phyloP scores from a whole-genome alignment of 169 alveolate genomes.

The Plasmodium gallinaceum region DNA sequence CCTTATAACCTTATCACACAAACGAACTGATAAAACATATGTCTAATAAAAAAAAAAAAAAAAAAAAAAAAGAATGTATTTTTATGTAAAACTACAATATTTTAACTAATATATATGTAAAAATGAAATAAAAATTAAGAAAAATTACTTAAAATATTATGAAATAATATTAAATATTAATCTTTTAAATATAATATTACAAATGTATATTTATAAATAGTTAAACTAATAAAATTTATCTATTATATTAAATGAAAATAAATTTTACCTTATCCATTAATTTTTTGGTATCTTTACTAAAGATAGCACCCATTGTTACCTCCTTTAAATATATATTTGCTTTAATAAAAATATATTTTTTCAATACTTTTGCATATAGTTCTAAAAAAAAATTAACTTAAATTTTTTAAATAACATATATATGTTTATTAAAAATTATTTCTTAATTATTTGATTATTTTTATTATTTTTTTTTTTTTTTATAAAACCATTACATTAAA shows the following conservation, averaged over 20 bases:
- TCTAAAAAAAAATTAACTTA: too few relatives aligned
- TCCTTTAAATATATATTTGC: too few relatives aligned
- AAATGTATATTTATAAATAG: background rate
- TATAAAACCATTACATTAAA: too few relatives aligned
- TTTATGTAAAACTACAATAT: background rate
- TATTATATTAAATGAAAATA: background rate
- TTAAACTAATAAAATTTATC: background rate
- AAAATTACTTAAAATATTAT: background rate
- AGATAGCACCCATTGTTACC: too few relatives aligned
- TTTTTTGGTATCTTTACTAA: constrained; percentile 16
- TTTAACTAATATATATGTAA: background rate
- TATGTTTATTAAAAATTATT: too few relatives aligned
- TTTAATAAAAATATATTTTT: too few relatives aligned
- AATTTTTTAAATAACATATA: too few relatives aligned
- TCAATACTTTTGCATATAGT: too few relatives aligned
- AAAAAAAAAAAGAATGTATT: background rate
- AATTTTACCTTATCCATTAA: constrained; percentile 26
- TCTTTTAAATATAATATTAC: background rate
- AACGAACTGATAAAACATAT: constrained; percentile 18
- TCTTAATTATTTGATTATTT: too few relatives aligned
- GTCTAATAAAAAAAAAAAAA: constrained; percentile 20
- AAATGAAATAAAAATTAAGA: background rate
- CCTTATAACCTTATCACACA: constrained; percentile 59
- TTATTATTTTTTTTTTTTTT: too few relatives aligned
- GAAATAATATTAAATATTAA: background rate